These are phyloP conservation scores for Kwoniella heveanensis DNA, from an alignment of 768 basidiomycete species.

Conservation along the genomic window DNA sequence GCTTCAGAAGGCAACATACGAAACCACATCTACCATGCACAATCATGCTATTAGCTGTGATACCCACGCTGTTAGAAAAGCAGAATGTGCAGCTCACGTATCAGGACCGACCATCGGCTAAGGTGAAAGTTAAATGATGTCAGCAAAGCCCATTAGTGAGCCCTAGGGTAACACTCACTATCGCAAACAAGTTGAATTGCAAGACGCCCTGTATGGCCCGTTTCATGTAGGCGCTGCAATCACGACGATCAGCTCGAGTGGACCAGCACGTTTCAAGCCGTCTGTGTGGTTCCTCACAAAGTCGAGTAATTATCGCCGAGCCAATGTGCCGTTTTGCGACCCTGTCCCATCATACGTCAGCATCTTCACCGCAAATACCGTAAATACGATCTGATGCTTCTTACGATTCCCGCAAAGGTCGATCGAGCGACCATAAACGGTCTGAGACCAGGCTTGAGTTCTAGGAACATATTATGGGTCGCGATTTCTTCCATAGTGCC, in stretches of 20 bases:
- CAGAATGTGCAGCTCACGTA: constrained; percentile 64
- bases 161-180: constrained; percentile 59
- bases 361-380: not conserved
- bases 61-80: not conserved
- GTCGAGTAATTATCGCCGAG: constrained; percentile 76
- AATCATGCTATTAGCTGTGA: not conserved
- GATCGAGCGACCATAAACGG: constrained; percentile 60
- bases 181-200: constrained; percentile 73
- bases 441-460: constrained; percentile 64
- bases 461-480: constrained; percentile 65
- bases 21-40: constrained; percentile 12
- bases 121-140: not conserved
- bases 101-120: constrained; percentile 78
- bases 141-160: not conserved
- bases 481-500: constrained; percentile 68
- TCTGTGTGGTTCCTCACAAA: no score
- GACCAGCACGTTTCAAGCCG: no score
- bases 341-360: not conserved
- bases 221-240: constrained; percentile 64
- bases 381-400: not conserved
- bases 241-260: not conserved
- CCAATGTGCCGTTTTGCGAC: constrained; percentile 38
- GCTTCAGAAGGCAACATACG: constrained; percentile 1
- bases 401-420: constrained; percentile 50
- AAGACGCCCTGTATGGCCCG: constrained; percentile 73